Percentiles rank a stretch among this genome's conserved stretches.
Conservation (phyloP, 805 yeast species). For the Jamesozyma spencerorum region DNA sequence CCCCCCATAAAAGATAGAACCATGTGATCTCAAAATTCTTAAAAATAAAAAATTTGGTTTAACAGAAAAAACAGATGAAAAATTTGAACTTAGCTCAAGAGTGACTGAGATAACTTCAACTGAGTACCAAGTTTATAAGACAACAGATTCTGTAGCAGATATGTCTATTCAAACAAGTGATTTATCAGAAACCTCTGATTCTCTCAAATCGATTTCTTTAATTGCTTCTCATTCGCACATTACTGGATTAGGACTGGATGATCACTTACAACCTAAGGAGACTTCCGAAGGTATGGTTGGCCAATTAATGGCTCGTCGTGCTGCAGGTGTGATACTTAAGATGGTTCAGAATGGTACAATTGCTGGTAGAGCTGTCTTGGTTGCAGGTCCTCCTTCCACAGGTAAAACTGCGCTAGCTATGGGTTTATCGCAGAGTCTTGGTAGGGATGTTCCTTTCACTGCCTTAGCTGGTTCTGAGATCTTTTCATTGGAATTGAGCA, state of each 20-base stretch:
- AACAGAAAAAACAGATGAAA: too few species aligned
- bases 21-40: too few species aligned
- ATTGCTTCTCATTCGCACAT: conserved; percentile 98
- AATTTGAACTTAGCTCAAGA: too few species aligned
- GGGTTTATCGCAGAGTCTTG: conserved; percentile 73
- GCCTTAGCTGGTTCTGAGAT: conserved; percentile 92
- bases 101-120: too few species aligned
- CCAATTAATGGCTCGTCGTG: conserved; percentile 86
- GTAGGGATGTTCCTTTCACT: conserved; percentile 78
- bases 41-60: too few species aligned
- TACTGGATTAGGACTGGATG: conserved; percentile 93
- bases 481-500: conserved; percentile 81
- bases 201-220: conserved; percentile 56
- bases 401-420: conserved; percentile 98
- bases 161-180: conserved; percentile 37
- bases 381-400: conserved; percentile 98
- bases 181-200: conserved; percentile 33
- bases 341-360: conserved; percentile 90
- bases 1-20: too few species aligned
- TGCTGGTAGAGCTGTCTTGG: conserved; percentile 90
- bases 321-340: conserved; percentile 89
- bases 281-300: conserved; percentile 95
- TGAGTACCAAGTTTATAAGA: too few species aligned
- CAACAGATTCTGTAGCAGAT: too few species aligned
- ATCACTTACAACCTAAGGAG: conserved; percentile 71